Base-by-base conservation (phyloP, 2,329 filamentous ascomycete genomes). In the Ophiobolus disseminans region DNA sequence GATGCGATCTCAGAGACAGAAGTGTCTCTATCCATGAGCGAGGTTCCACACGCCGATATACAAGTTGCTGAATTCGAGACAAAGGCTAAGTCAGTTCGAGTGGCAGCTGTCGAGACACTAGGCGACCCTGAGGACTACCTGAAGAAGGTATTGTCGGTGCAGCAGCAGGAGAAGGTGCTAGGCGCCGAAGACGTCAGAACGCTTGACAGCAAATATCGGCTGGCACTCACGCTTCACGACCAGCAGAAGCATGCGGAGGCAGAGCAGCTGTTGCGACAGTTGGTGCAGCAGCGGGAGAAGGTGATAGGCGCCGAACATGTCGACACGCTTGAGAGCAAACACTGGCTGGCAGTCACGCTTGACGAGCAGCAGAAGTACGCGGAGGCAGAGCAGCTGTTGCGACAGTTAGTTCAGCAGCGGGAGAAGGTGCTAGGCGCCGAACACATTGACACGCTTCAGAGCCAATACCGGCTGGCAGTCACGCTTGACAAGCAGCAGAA, bases 351-450 rank as follows among this genome's bases (percentile, higher is more conserved):
- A 28, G 4, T 19, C 14, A 25, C 45, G 16, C 39, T 48, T 16
- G 37, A 31, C 19, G 11, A 14, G 16, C 45, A 48, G 38, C 5
- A 48, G 38, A 44, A 45, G 46, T 39, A 44, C 22, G 40, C 19
- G 11, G 40, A 45, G 20, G 40, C 46, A 6, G 46, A 40, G 34
- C n/a, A n/a, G n/a, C n/a, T n/a, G n/a, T n/a, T n/a, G n/a, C n/a
- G n/a, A n/a, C n/a, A n/a, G n/a, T n/a, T n/a, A n/a, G n/a, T n/a
- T n/a, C n/a, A n/a, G n/a, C n/a, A n/a, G 21, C 22, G 28, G 28
- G 46, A 49, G 40, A 44, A 14, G 30, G 14, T 21, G 14, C 40
- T 44, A 39, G 46, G 46, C 11, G 11, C 6, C 19, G 40, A 49
- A 14, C 23, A 49, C 34, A 16, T 25, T 34, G 31, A 45, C 42